These are phyloP conservation scores for Lentinus tigrinus DNA, from an alignment of 768 basidiomycete species.

Conservation along the genomic window DNA sequence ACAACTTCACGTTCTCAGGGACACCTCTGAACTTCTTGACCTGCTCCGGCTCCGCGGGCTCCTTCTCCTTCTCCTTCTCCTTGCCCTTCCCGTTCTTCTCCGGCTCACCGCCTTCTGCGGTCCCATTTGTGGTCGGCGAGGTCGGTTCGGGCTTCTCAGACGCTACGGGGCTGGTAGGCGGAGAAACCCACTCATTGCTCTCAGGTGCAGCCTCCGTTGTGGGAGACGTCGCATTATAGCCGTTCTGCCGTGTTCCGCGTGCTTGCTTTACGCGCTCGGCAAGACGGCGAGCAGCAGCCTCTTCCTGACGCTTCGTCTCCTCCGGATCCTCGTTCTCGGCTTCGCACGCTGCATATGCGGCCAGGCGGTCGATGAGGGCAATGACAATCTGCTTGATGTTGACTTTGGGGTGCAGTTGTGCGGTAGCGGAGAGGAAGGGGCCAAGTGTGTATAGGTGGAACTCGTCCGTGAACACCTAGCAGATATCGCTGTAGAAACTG, in stretches of 20 bases:
- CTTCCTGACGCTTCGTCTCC: conserved; percentile 90
- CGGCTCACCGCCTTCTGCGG: conserved; percentile 20
- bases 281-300: conserved; percentile 84
- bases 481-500: background rate
- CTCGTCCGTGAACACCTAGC: conserved; percentile 94
- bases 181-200: conserved; percentile 26
- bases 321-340: conserved; percentile 96
- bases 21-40: conserved; percentile 91
- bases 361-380: conserved; percentile 92
- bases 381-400: conserved; percentile 99
- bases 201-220: conserved; percentile 21
- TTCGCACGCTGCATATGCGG: conserved; percentile 94
- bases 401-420: conserved; percentile 95
- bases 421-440: conserved; percentile 93
- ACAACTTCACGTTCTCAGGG: conserved; percentile 91
- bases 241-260: conserved; percentile 55
- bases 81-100: conserved; percentile 52
- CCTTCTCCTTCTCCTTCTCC: conserved; percentile 45
- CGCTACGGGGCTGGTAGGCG: conserved; percentile 27
- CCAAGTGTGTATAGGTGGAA: conserved; percentile 96
- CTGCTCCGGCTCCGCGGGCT: conserved; percentile 22
- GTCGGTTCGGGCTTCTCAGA: conserved; percentile 13
- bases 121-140: conserved; percentile 12
- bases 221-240: conserved; percentile 19
- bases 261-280: conserved; percentile 88